A percentile compares a stretch with the other conserved stretches of the same genome.
Evolutionary conservation across 208 protist genomes (phyloP).

Genomic region (Trypanosoma cruzi): DNA sequence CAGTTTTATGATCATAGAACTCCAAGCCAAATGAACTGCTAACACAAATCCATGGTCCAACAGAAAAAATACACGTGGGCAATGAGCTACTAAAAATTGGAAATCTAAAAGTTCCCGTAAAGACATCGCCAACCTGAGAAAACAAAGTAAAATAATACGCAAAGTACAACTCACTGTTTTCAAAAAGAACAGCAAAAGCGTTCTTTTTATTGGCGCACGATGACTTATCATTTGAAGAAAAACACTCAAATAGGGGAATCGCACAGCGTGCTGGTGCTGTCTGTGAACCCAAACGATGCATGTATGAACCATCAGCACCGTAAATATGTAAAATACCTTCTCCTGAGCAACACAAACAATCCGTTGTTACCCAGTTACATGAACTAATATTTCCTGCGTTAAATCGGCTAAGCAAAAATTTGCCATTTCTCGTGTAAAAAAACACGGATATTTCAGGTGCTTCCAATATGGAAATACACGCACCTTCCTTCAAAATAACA

Average conservation of each 20-base stretch:
- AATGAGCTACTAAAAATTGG: conserved; percentile 20
- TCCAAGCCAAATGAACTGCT: conserved; percentile 26
- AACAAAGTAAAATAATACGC: conserved; percentile 17
- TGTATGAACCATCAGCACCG: conserved; percentile 9
- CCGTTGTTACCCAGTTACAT: conserved; percentile 27
- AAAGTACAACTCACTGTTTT: conserved; percentile 15
- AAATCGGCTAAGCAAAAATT: conserved; percentile 17
- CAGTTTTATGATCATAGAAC: conserved; percentile 28
- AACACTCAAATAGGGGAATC: conserved; percentile 19
- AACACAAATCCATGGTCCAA: conserved; percentile 32
- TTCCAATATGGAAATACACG: conserved; percentile 18
- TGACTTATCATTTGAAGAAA: conserved; percentile 4
- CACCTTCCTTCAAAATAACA: conserved; percentile 13
- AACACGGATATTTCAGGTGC: conserved; percentile 14
- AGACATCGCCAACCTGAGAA: background rate
- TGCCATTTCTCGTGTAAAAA: conserved; percentile 7
- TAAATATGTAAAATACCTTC: conserved; percentile 8
- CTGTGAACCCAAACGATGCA: conserved; percentile 15
- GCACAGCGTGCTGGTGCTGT: conserved; percentile 3
- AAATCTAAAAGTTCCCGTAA: conserved; percentile 22
- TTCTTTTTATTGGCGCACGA: background rate
- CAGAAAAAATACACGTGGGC: conserved; percentile 23
- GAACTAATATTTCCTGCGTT: conserved; percentile 1
- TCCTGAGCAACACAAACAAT: conserved; percentile 22
- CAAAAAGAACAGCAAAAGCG: conserved; percentile 25